Percentiles rank a stretch among this genome's conserved stretches.
Evolutionary conservation across 805 yeast species (phyloP).

Genomic region (Blastobotrys peoriensis): DNA sequence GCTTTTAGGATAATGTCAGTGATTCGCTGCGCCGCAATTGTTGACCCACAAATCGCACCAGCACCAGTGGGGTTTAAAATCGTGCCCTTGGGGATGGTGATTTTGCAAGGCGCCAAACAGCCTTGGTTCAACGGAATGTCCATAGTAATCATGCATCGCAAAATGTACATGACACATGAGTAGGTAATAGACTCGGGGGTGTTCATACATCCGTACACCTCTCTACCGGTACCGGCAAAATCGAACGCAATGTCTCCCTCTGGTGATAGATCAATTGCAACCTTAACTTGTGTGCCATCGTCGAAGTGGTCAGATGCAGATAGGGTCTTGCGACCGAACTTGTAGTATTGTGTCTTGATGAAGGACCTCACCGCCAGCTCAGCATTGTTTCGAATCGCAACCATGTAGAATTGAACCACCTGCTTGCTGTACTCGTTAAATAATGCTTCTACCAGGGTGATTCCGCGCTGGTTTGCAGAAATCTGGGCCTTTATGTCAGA

Average conservation of each 20-base stretch:
- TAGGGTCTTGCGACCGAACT: conserved; percentile 31
- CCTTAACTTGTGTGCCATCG: conserved; percentile 29
- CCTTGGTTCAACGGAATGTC: conserved; percentile 94
- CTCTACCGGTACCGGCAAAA: conserved; percentile 81
- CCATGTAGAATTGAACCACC: conserved; percentile 67
- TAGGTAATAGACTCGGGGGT: conserved; percentile 89
- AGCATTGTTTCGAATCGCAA: conserved; percentile 75
- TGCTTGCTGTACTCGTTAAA: conserved; percentile 56
- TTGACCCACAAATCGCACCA: conserved; percentile 93
- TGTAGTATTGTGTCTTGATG: conserved; percentile 40
- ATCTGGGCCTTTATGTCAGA: conserved; percentile 81
- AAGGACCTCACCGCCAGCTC: conserved; percentile 58
- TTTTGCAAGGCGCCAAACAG: conserved; percentile 71
- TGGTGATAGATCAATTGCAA: conserved; percentile 40
- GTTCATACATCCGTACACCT: conserved; percentile 81
- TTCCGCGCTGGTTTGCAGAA: conserved; percentile 86
- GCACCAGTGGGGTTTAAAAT: conserved; percentile 70
- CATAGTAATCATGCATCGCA: conserved; percentile 76
- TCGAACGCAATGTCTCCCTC: conserved; percentile 70
- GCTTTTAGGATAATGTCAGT: conserved; percentile 86
- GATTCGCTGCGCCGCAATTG: conserved; percentile 90
- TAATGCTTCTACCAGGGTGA: conserved; percentile 52
- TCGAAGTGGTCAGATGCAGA: conserved; percentile 29
- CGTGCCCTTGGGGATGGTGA: conserved; percentile 56
- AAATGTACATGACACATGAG: conserved; percentile 82